Conservation (phyloP, 164 flowering plant species). For the Magnolia changhungtana region DNA sequence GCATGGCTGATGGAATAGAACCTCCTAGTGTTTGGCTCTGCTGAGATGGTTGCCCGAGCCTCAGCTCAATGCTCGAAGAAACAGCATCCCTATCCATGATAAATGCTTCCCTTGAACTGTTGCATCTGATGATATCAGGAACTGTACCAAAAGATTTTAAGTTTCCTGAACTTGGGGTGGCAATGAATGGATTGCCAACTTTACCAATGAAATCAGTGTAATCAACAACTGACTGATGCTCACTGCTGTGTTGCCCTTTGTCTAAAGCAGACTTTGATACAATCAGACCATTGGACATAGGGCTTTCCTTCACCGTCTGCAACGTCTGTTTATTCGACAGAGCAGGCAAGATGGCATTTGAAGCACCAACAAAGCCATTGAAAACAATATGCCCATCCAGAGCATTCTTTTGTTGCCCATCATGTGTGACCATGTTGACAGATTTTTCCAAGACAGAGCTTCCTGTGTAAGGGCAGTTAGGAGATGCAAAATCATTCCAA, state of each 20-base stretch:
- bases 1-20: conserved; percentile 17
- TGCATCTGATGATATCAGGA: conserved; percentile 15
- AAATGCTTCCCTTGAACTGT: conserved; percentile 20
- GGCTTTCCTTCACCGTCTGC: conserved; percentile 13
- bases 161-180: conserved; percentile 19
- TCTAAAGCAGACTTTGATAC: conserved; percentile 17
- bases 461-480: conserved; percentile 15
- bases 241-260: conserved; percentile 19
- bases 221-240: conserved; percentile 27
- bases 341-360: conserved; percentile 18
- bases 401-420: conserved; percentile 5
- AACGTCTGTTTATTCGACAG: conserved; percentile 15
- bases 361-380: conserved; percentile 18
- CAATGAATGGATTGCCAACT: conserved; percentile 20
- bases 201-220: conserved; percentile 21
- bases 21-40: conserved; percentile 27
- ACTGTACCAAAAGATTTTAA: conserved; percentile 15
- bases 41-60: conserved; percentile 69
- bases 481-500: conserved; percentile 13
- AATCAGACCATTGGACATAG: conserved; percentile 20
- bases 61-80: conserved; percentile 58
- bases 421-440: conserved; percentile 7
- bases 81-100: conserved; percentile 24
- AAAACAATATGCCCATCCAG: conserved; percentile 11
- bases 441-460: conserved; percentile 15